Percentiles rank a stretch among this genome's conserved stretches.
Evolutionary conservation across 495 filamentous ascomycete species (phyloP).

Genomic region (Penicillium psychrofluorescens): DNA sequence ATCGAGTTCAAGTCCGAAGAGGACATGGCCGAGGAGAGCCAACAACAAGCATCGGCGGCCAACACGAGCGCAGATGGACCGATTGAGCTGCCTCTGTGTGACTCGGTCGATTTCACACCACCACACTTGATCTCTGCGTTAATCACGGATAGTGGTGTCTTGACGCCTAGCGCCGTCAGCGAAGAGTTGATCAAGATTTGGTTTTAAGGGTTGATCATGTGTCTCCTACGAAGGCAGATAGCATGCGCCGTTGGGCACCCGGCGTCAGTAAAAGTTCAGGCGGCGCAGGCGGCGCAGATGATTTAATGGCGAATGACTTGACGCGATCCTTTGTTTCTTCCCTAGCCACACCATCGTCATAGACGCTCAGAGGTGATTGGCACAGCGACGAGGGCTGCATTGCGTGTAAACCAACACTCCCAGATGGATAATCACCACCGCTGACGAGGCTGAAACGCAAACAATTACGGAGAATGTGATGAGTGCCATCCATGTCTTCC

Average conservation of each 20-base stretch:
- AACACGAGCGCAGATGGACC: slow-evolving; percentile 16
- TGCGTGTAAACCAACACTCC: no score
- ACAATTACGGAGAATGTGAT: no score
- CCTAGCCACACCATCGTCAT: not conserved
- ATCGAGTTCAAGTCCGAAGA: slow-evolving; percentile 59
- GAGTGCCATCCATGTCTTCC: no score
- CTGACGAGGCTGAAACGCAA: no score
- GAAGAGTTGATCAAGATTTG: slow-evolving; percentile 74
- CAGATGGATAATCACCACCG: no score
- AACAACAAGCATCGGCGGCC: slow-evolving; percentile 13
- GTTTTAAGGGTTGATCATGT: slow-evolving; percentile 41
- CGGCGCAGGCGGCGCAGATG: not conserved
- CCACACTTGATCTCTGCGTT: slow-evolving; percentile 73
- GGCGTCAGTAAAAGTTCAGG: no score
- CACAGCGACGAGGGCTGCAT: no score
- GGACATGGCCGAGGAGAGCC: slow-evolving; percentile 36
- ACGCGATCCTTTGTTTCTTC: not conserved
- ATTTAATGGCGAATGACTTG: slow-evolving; percentile 6
- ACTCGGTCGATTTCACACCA: slow-evolving; percentile 82
- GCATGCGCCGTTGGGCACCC: no score
- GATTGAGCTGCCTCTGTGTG: slow-evolving; percentile 23
- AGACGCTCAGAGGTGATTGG: no score
- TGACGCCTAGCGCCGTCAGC: slow-evolving; percentile 69
- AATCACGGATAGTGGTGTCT: slow-evolving; percentile 68
- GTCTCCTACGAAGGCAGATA: slow-evolving; percentile 1